Evolutionary conservation across 495 filamentous ascomycete species (phyloP), one percentile per base, ranked within the genome.

Genomic region (Neurospora sp.): DNA sequence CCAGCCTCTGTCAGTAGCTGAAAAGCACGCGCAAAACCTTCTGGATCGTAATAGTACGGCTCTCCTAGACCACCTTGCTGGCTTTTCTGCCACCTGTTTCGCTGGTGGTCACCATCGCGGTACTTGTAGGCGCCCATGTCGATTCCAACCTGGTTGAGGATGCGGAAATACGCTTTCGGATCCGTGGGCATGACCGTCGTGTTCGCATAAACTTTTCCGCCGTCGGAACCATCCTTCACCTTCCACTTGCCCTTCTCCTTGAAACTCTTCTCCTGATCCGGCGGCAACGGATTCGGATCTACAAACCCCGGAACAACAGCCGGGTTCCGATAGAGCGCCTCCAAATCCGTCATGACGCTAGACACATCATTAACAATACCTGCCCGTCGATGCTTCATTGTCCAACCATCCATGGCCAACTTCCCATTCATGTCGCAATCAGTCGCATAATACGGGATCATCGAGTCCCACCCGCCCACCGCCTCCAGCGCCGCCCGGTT

Each of bases 391-490:
- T 84, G 77, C n/a, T 78, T 74, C 69, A 83, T 82, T 20, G 80
- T 81, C 80, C 84, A 89, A 5, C 81, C 79, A 14, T 75, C 78
- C 87, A 89, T 87, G 40, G 73, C 76, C n/a, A 90, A 73, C 31
- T 86, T 84, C 37, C 79, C 79, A 75, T 89, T 84, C 76, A 88
- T 86, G 68, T 90, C 88, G 76, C 88, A 90, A 72, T 90, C 87
- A 2, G 88, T 87, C 72, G 79, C 82, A 73, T 90, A 90, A 74
- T 87, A 90, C 1, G 88, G 88, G n/a, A 90, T 89, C 73, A 87
- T 72, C 0, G 84, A 83, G 71, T 90, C 88, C 86, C 87, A 90
- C 0, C 82, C 86, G n/a, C 87, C 87, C n/a, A 90, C 80, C 42
- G 84, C 82, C 45, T 85, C 82, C 68, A 84, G 81, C 1, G 87